These are phyloP conservation scores for Gracilariopsis chorda DNA, from an alignment of 23 red algal genomes.

Conservation along the genomic window DNA sequence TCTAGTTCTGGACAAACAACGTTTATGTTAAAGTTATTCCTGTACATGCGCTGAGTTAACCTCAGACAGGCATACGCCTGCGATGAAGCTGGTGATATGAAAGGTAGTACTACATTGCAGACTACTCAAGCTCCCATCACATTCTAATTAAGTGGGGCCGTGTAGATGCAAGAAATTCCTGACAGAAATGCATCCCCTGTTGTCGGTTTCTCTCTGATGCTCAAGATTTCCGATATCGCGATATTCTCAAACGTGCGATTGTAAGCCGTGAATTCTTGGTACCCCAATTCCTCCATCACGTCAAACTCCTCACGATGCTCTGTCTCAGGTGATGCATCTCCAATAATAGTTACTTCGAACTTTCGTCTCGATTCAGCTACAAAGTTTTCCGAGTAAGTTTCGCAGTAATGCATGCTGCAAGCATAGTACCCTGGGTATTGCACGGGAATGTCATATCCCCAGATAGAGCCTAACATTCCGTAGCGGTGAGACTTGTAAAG, in stretches of 20 bases:
- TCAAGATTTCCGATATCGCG: neutral
- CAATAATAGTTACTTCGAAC: slow-evolving; percentile 27
- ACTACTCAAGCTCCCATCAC: too few species aligned
- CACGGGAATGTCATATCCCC: slow-evolving; percentile 58
- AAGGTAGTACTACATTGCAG: too few species aligned
- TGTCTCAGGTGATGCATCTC: neutral
- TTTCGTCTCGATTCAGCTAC: neutral
- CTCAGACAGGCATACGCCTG: too few species aligned
- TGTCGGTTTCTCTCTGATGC: neutral
- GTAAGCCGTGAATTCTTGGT: slow-evolving; percentile 35
- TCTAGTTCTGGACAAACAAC: too few species aligned
- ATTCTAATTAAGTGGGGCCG: neutral
- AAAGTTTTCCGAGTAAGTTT: slow-evolving; percentile 26
- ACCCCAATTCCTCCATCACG: slow-evolving; percentile 17
- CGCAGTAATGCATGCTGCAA: slow-evolving; percentile 42
- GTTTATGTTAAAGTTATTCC: too few species aligned
- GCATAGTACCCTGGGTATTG: slow-evolving; percentile 17
- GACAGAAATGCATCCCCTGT: slow-evolving; percentile 42
- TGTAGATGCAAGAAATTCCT: slow-evolving; percentile 31
- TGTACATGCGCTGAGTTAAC: too few species aligned
- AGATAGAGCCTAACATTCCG: slow-evolving; percentile 29
- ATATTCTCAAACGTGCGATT: slow-evolving; percentile 9
- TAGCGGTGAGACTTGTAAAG: slow-evolving; percentile 54
- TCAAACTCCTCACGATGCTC: neutral
- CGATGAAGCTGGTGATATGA: too few species aligned